Evolutionary conservation across 1,284 basidiomycete species (phyloP).

Genomic region (Microbotryum scabiosae): DNA sequence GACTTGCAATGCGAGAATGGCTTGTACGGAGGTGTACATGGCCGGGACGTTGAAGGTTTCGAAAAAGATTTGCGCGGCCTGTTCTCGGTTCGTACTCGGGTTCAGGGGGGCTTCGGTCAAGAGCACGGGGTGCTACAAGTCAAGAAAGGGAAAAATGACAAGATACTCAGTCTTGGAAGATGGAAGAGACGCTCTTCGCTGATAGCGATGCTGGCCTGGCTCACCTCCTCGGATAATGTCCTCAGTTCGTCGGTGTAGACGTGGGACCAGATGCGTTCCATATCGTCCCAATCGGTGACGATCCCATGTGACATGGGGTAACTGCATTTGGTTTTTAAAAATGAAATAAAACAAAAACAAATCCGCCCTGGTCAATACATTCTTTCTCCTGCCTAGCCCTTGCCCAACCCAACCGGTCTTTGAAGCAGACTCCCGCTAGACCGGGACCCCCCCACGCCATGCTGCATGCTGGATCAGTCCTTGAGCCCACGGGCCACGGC

Average conservation of each 20-base stretch:
- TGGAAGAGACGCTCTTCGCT: background rate
- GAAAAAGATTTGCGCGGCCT: conserved; percentile 96
- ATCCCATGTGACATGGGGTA: conserved; percentile 77
- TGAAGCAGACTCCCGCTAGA: no score
- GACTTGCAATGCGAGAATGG: conserved; percentile 83
- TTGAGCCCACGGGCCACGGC: background rate
- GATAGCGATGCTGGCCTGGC: conserved; percentile 35
- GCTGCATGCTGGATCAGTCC: no score
- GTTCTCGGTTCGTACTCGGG: conserved; percentile 84
- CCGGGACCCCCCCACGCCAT: no score
- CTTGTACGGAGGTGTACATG: conserved; percentile 92
- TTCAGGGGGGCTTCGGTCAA: conserved; percentile 92
- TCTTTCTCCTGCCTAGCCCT: conserved; percentile 1
- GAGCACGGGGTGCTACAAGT: conserved; percentile 78
- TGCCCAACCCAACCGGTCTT: background rate
- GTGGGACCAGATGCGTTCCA: conserved; percentile 97
- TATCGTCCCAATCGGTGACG: conserved; percentile 92
- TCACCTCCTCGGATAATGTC: conserved; percentile 87
- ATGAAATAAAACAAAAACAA: no score
- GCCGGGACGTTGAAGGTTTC: conserved; percentile 99
- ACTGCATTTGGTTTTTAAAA: no score
- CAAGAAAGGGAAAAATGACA: background rate
- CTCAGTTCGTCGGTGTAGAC: conserved; percentile 90
- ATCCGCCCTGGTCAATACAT: background rate
- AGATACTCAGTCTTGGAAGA: background rate